These are phyloP conservation scores for Globisporangium yorkense DNA, from an alignment of 352 stramenopile genomes.

Conservation along the genomic window DNA sequence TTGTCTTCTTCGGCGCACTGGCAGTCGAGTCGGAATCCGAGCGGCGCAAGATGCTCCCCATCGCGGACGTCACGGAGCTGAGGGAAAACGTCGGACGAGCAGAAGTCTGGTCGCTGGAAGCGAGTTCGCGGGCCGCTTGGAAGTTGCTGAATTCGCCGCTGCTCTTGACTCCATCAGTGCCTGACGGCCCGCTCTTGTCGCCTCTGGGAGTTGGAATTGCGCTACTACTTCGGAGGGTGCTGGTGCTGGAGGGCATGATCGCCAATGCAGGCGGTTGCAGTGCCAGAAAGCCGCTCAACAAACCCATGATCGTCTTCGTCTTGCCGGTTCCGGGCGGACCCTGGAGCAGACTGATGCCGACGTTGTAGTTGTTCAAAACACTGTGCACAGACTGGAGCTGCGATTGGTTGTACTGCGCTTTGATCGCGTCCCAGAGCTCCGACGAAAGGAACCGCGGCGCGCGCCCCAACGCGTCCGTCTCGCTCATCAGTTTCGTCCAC, in stretches of 20 bases:
- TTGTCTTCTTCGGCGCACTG: constrained; percentile 26
- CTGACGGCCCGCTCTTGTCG: not conserved
- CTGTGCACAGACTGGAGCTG: constrained; percentile 86
- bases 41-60: constrained; percentile 60
- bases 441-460: constrained; percentile 54
- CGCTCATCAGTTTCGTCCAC: constrained; percentile 72
- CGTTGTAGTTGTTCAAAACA: constrained; percentile 83
- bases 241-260: constrained; percentile 22
- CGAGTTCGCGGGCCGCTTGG: constrained; percentile 32
- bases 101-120: not conserved
- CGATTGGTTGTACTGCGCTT: constrained; percentile 77
- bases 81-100: constrained; percentile 44
- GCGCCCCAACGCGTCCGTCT: constrained; percentile 48
- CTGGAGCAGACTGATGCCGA: constrained; percentile 88
- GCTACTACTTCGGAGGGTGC: not conserved
- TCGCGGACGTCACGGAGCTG: constrained; percentile 32
- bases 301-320: constrained; percentile 89
- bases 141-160: constrained; percentile 43
- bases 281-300: constrained; percentile 72
- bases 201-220: not conserved
- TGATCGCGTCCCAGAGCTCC: constrained; percentile 71
- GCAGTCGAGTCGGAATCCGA: constrained; percentile 15
- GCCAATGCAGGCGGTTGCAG: constrained; percentile 47
- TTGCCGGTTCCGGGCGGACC: constrained; percentile 94
- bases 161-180: not conserved